A percentile compares a stretch with the other conserved stretches of the same genome.
phyloP scores from a whole-genome alignment of 192 early-diverging fungal genomes.

The Coemansia guatemalensis region DNA sequence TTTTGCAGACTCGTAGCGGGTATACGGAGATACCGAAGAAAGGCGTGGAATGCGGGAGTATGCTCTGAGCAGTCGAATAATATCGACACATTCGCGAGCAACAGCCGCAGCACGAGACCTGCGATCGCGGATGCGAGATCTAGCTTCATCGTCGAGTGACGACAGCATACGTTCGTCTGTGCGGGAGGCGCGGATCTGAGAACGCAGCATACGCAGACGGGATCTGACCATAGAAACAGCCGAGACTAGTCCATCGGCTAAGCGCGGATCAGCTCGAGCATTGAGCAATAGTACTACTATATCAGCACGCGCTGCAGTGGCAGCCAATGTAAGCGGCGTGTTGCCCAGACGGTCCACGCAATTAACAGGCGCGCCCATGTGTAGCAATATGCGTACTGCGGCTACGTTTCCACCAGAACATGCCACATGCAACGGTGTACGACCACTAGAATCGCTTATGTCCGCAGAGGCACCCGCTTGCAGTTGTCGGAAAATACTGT shows the following conservation, averaged over 20 bases:
- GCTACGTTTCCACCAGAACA: constrained; percentile 31
- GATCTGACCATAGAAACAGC: constrained; percentile 47
- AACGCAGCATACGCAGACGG: constrained; percentile 35
- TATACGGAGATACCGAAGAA: background rate
- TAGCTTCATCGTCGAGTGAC: background rate
- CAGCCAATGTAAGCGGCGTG: constrained; percentile 47
- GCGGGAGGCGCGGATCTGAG: constrained; percentile 24
- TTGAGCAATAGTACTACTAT: constrained; percentile 34
- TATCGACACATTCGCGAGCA: constrained; percentile 39
- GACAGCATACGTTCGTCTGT: constrained; percentile 8
- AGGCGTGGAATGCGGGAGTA: constrained; percentile 1
- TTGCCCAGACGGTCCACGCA: constrained; percentile 36
- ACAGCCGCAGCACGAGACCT: constrained; percentile 21
- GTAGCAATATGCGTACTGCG: constrained; percentile 27
- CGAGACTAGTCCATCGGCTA: constrained; percentile 27
- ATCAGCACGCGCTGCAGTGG: constrained; percentile 29
- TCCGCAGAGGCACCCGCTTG: constrained; percentile 19
- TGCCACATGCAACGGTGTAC: constrained; percentile 49
- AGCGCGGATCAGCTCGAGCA: constrained; percentile 41
- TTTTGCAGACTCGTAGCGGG: background rate
- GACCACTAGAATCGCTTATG: constrained; percentile 20
- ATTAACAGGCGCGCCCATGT: constrained; percentile 45
- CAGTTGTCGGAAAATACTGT: constrained; percentile 26
- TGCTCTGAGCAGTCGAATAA: constrained; percentile 28
- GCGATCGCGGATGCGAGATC: constrained; percentile 17